A percentile compares a stretch with the other conserved stretches of the same genome.
These are phyloP conservation scores for Bacterosira constricta DNA, from an alignment of 108 stramenopile species.

Conservation along the genomic window DNA sequence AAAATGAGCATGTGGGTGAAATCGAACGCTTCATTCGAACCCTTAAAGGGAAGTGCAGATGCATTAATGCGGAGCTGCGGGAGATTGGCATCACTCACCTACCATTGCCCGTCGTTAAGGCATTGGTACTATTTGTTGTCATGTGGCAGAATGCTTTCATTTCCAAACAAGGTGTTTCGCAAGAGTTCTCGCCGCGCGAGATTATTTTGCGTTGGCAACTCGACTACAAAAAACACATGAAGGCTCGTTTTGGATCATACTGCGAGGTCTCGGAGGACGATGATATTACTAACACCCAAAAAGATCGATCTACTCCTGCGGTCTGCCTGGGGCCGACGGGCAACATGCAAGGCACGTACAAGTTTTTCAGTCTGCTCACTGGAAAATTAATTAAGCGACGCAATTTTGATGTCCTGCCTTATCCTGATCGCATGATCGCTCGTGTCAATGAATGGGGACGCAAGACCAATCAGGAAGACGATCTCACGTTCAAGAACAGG, in stretches of 20 bases:
- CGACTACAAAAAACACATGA: neutral
- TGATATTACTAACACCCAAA: slow-evolving; percentile 2
- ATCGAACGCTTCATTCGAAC: slow-evolving; percentile 42
- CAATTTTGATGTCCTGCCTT: slow-evolving; percentile 28
- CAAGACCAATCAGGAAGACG: neutral
- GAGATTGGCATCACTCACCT: too few species aligned
- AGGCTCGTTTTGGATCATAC: slow-evolving; percentile 8
- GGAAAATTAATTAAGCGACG: neutral
- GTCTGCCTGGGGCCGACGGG: slow-evolving; percentile 23
- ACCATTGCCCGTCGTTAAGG: too few species aligned
- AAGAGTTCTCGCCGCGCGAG: slow-evolving; percentile 19
- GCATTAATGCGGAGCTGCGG: too few species aligned
- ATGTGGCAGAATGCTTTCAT: slow-evolving; percentile 42
- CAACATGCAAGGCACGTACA: slow-evolving; percentile 18
- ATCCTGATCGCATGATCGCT: slow-evolving; percentile 39
- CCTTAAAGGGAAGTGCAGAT: slow-evolving; percentile 24
- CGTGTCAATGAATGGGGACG: slow-evolving; percentile 13
- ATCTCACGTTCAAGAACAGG: slow-evolving; percentile 1
- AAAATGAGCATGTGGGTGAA: slow-evolving; percentile 55
- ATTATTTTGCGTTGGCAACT: slow-evolving; percentile 12
- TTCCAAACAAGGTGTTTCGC: slow-evolving; percentile 8
- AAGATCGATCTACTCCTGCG: neutral
- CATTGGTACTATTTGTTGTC: too few species aligned
- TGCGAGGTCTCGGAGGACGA: slow-evolving; percentile 19
- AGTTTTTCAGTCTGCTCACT: slow-evolving; percentile 2